A percentile compares a stretch with the other conserved stretches of the same genome.
Evolutionary conservation across 192 early-diverging fungal genomes (phyloP).

Genomic region (Physocladia obscura): DNA sequence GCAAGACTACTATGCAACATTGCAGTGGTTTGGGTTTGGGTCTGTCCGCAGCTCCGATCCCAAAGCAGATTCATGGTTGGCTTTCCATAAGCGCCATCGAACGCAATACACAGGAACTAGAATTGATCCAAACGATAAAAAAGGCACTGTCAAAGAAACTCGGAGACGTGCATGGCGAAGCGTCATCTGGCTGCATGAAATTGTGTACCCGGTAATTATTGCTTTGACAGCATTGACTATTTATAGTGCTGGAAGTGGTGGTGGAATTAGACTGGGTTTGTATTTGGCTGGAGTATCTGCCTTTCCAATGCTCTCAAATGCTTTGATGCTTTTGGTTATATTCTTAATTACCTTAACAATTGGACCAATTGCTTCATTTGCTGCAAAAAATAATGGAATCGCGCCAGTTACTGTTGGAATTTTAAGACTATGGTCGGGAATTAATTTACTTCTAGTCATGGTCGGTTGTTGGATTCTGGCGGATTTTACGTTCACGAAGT

Average conservation of each 20-base stretch:
- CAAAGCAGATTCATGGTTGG: conserved; percentile 4
- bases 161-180: not conserved
- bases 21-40: conserved; percentile 64
- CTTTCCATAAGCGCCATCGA: not conserved
- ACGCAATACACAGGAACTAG: not conserved
- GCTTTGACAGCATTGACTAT: not conserved
- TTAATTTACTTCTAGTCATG: conserved; percentile 10
- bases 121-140: not conserved
- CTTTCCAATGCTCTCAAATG: conserved; percentile 2
- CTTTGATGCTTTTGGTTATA: not conserved
- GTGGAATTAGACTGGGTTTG: not conserved
- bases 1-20: conserved; percentile 76
- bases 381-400: conserved; percentile 6
- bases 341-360: not conserved
- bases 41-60: not conserved
- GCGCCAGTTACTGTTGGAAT: conserved; percentile 15
- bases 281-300: not conserved
- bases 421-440: not conserved
- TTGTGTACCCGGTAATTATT: conserved; percentile 8
- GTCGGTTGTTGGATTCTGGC: conserved; percentile 7
- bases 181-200: conserved; percentile 13
- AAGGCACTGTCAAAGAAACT: not conserved
- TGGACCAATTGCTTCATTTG: not conserved
- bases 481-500: not conserved
- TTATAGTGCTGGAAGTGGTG: conserved; percentile 10